Evolutionary conservation across 1,284 basidiomycete genomes (phyloP).

Genomic region (Anthracocystis walkeri): DNA sequence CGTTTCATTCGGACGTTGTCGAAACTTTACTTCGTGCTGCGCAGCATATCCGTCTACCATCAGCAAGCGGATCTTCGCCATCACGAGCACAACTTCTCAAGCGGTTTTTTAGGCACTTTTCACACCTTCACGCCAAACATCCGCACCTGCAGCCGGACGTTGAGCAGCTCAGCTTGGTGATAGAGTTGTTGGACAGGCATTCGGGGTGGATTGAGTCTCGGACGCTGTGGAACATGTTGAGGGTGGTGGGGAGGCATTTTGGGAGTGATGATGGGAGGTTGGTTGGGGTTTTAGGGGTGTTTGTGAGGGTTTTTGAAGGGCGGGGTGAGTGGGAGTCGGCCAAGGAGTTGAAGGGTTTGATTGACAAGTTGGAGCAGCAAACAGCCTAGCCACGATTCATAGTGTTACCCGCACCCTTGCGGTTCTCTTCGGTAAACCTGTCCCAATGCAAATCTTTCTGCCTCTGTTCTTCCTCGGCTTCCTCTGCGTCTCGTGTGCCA

Average conservation of each 20-base stretch:
- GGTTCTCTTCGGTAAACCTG: constrained; percentile 52
- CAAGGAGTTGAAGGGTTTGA: constrained; percentile 5
- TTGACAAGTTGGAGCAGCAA: constrained; percentile 4
- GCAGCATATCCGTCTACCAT: constrained; percentile 16
- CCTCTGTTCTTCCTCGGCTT: constrained; percentile 75
- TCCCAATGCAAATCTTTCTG: constrained; percentile 62
- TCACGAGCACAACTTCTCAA: constrained; percentile 36
- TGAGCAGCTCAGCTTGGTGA: constrained; percentile 19
- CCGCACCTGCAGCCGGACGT: constrained; percentile 13
- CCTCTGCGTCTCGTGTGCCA: constrained; percentile 78
- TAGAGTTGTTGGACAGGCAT: constrained; percentile 24
- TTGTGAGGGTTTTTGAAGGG: constrained; percentile 23
- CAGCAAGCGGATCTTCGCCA: constrained; percentile 11
- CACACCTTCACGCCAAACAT: constrained; percentile 15
- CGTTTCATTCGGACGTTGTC: constrained; percentile 9
- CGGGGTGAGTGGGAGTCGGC: constrained; percentile 16
- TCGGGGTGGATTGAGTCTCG: constrained; percentile 22
- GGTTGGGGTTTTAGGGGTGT: constrained; percentile 22
- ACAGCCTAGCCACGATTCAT: constrained; percentile 82
- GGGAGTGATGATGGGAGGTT: constrained; percentile 4
- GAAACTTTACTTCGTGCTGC: constrained; percentile 27
- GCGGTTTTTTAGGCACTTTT: constrained; percentile 29
- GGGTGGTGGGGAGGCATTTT: constrained; percentile 21
- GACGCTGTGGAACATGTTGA: constrained; percentile 39
- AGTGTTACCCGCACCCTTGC: constrained; percentile 86